Conservation (phyloP, 352 stramenopile genomes). For the Peronospora belbahrii region DNA sequence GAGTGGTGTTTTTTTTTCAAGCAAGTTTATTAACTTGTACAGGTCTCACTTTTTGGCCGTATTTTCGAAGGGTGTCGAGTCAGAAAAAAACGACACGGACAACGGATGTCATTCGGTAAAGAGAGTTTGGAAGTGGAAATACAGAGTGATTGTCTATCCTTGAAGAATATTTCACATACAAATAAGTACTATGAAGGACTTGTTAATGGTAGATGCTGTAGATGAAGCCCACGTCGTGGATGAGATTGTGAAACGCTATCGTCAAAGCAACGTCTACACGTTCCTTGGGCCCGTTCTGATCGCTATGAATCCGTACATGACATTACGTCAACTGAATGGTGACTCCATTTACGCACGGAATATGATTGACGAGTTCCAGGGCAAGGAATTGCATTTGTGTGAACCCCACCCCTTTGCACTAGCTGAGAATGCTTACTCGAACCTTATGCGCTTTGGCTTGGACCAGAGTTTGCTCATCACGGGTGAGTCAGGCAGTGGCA, state of each 20-base stretch:
- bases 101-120: slow-evolving; percentile 27
- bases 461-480: slow-evolving; percentile 85
- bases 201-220: slow-evolving; percentile 73
- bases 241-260: slow-evolving; percentile 73
- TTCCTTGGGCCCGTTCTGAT: slow-evolving; percentile 89
- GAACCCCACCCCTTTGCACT: slow-evolving; percentile 82
- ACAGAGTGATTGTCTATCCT: slow-evolving; percentile 18
- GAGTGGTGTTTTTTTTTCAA: too few relatives aligned
- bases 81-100: slow-evolving; percentile 9
- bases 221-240: slow-evolving; percentile 71
- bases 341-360: slow-evolving; percentile 72
- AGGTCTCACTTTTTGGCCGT: not conserved
- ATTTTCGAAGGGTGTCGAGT: too few relatives aligned
- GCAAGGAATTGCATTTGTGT: slow-evolving; percentile 74
- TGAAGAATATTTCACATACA: too few relatives aligned
- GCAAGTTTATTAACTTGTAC: too few relatives aligned
- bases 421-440: slow-evolving; percentile 83
- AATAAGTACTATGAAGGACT: slow-evolving; percentile 59
- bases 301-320: slow-evolving; percentile 88
- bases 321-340: slow-evolving; percentile 54
- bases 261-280: slow-evolving; percentile 82
- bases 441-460: slow-evolving; percentile 81
- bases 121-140: slow-evolving; percentile 9
- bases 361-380: slow-evolving; percentile 72
- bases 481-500: slow-evolving; percentile 83